A percentile compares a stretch with the other conserved stretches of the same genome.
These are phyloP conservation scores for Phytophthora niederhauseri DNA, from an alignment of 352 stramenopile genomes.

Conservation along the genomic window DNA sequence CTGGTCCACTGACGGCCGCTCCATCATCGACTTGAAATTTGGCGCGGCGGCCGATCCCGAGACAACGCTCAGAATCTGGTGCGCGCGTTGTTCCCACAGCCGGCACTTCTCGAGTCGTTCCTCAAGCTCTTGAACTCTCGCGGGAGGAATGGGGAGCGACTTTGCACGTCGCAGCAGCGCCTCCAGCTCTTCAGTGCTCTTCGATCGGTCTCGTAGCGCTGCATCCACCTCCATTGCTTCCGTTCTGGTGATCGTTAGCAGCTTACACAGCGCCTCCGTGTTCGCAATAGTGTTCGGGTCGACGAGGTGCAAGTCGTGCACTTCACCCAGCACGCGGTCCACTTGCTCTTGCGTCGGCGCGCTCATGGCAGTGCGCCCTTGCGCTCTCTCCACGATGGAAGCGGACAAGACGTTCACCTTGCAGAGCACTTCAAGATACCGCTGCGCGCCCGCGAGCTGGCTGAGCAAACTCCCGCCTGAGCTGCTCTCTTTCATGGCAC, in stretches of 20 bases:
- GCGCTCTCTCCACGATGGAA: constrained; percentile 18
- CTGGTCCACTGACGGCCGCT: constrained; percentile 50
- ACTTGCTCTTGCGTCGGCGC: constrained; percentile 35
- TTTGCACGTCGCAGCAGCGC: constrained; percentile 43
- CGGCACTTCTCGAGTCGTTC: constrained; percentile 59
- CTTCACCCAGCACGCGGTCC: constrained; percentile 39
- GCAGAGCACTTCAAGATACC: constrained; percentile 40
- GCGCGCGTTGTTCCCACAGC: constrained; percentile 56
- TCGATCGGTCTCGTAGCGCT: constrained; percentile 43
- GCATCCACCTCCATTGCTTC: constrained; percentile 33
- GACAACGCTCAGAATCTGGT: constrained; percentile 43
- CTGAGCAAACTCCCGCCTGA: constrained; percentile 17
- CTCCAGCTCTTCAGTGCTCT: constrained; percentile 58
- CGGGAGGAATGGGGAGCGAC: constrained; percentile 45
- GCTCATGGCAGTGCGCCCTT: constrained; percentile 19
- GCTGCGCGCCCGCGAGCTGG: constrained; percentile 21
- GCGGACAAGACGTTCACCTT: constrained; percentile 37
- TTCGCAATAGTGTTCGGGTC: constrained; percentile 35
- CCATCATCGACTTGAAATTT: constrained; percentile 21
- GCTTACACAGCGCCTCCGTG: constrained; percentile 42
- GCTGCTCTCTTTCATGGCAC: constrained; percentile 23
- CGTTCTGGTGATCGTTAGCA: constrained; percentile 38
- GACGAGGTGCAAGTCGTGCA: constrained; percentile 30
- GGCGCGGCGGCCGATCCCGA: constrained; percentile 8
- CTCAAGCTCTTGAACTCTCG: constrained; percentile 47